Percentiles rank a stretch among this genome's conserved stretches.
These are phyloP conservation scores for Umbilicaria muhlenbergii DNA, from an alignment of 495 filamentous ascomycete genomes.

Conservation along the genomic window DNA sequence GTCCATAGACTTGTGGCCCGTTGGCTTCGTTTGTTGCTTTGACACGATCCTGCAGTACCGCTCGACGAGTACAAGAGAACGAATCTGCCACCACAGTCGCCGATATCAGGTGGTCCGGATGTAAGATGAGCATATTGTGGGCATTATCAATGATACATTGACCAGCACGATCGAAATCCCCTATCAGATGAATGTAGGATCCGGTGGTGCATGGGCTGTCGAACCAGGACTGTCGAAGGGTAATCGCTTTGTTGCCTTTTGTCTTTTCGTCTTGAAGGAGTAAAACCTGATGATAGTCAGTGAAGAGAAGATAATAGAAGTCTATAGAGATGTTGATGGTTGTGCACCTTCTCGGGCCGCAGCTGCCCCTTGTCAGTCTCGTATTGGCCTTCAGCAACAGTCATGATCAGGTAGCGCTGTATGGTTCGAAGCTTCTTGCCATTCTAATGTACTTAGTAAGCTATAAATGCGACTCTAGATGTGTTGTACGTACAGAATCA, in stretches of 20 bases:
- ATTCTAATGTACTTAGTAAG: slow-evolving; percentile 24
- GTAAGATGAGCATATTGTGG: slow-evolving; percentile 75
- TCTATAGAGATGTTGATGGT: neutral
- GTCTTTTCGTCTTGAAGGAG: slow-evolving; percentile 59
- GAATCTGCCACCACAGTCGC: slow-evolving; percentile 89
- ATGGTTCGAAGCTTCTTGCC: slow-evolving; percentile 48
- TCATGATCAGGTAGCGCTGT: slow-evolving; percentile 66
- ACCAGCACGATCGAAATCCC: slow-evolving; percentile 50
- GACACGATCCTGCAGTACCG: slow-evolving; percentile 84
- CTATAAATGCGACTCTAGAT: slow-evolving; percentile 1
- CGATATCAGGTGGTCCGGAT: slow-evolving; percentile 91
- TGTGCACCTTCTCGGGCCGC: slow-evolving; percentile 54
- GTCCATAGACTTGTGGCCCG: slow-evolving; percentile 71
- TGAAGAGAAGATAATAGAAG: slow-evolving; percentile 12
- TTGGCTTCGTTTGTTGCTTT: slow-evolving; percentile 70
- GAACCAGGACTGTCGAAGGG: slow-evolving; percentile 72
- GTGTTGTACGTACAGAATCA: slow-evolving; percentile 32
- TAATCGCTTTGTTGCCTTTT: slow-evolving; percentile 46
- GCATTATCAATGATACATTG: slow-evolving; percentile 61
- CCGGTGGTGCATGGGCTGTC: slow-evolving; percentile 59
- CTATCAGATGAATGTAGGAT: slow-evolving; percentile 71
- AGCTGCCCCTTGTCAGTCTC: slow-evolving; percentile 40
- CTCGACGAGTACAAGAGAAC: slow-evolving; percentile 72
- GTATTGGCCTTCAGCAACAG: slow-evolving; percentile 52
- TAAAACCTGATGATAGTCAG: slow-evolving; percentile 39